Percentiles rank a stretch among this genome's conserved stretches.
phyloP scores from a whole-genome alignment of 306 rosid genomes.

The Styphnolobium japonicum region DNA sequence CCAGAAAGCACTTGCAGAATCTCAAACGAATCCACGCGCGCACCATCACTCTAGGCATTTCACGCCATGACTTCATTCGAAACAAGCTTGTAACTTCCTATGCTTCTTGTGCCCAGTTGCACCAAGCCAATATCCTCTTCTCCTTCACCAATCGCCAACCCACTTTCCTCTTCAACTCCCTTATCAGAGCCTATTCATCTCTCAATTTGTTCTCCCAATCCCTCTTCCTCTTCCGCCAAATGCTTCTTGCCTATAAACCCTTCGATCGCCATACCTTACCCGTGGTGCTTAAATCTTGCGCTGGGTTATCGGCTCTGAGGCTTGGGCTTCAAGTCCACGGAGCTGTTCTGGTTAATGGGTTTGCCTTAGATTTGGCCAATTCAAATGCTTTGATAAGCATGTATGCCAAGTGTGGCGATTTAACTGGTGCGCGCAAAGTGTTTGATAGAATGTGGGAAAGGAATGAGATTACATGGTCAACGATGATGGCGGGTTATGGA shows the following conservation, averaged over 20 bases:
- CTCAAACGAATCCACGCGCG: conserved; percentile 53
- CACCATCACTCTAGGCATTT: conserved; percentile 39
- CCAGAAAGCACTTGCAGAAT: conserved; percentile 38
- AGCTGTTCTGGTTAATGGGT: conserved; percentile 53
- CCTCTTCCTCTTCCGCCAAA: conserved; percentile 47
- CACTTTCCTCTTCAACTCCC: conserved; percentile 64
- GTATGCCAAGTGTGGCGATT: conserved; percentile 58
- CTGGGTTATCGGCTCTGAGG: conserved; percentile 42
- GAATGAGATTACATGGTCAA: conserved; percentile 52
- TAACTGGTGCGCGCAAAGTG: conserved; percentile 45
- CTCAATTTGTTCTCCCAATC: conserved; percentile 47
- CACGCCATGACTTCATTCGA: conserved; percentile 52
- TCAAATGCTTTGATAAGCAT: conserved; percentile 57
- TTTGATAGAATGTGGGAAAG: conserved; percentile 55
- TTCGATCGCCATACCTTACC: conserved; percentile 56
- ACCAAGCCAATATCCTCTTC: conserved; percentile 50
- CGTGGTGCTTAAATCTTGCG: conserved; percentile 56
- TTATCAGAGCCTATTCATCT: conserved; percentile 58
- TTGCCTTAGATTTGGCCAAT: conserved; percentile 46
- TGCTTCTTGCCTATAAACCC: conserved; percentile 36
- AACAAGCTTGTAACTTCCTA: conserved; percentile 55
- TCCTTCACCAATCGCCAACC: conserved; percentile 57
- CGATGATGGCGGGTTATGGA: conserved; percentile 60
- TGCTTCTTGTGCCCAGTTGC: conserved; percentile 57
- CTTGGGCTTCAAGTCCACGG: conserved; percentile 63